phyloP scores from a whole-genome alignment of 805 yeast genomes.

The Lachancea dasiensis region DNA sequence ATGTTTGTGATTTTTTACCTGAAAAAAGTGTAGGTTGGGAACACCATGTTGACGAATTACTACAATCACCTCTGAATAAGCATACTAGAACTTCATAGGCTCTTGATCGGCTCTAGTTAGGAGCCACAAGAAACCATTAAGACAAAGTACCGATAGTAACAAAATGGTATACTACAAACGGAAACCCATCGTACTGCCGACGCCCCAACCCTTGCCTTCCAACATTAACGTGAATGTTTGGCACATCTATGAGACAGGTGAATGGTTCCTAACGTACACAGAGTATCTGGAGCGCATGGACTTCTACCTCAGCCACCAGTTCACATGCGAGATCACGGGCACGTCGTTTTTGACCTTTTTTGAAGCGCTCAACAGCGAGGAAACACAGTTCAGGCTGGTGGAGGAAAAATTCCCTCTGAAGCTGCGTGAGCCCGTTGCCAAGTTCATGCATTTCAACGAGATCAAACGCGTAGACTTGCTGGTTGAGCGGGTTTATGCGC shows the following conservation, averaged over 20 bases:
- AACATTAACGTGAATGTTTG: constrained; percentile 63
- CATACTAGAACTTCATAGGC: too few species aligned
- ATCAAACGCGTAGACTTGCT: constrained; percentile 77
- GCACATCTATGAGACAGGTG: constrained; percentile 78
- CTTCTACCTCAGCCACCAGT: constrained; percentile 67
- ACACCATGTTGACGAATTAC: too few species aligned
- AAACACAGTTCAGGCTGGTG: constrained; percentile 53
- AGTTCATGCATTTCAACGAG: constrained; percentile 75
- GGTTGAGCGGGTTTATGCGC: constrained; percentile 78
- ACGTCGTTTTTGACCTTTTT: constrained; percentile 85
- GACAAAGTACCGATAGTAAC: too few species aligned
- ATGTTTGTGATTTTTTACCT: too few species aligned
- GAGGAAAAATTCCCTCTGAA: constrained; percentile 86
- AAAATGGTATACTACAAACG: constrained; percentile 71
- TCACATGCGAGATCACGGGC: constrained; percentile 95
- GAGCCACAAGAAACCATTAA: too few species aligned
- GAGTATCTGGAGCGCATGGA: constrained; percentile 68
- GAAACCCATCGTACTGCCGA: constrained; percentile 56
- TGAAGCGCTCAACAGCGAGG: constrained; percentile 79
- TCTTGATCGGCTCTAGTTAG: too few species aligned
- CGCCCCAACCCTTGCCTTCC: constrained; percentile 51
- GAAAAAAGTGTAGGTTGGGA: too few species aligned
- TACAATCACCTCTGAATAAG: too few species aligned
- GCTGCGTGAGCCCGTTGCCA: constrained; percentile 82
- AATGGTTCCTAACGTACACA: constrained; percentile 77